Evolutionary conservation across 768 basidiomycete genomes (phyloP), one percentile per base, ranked within the genome.

Genomic region (Leucocoprinus leucothites): DNA sequence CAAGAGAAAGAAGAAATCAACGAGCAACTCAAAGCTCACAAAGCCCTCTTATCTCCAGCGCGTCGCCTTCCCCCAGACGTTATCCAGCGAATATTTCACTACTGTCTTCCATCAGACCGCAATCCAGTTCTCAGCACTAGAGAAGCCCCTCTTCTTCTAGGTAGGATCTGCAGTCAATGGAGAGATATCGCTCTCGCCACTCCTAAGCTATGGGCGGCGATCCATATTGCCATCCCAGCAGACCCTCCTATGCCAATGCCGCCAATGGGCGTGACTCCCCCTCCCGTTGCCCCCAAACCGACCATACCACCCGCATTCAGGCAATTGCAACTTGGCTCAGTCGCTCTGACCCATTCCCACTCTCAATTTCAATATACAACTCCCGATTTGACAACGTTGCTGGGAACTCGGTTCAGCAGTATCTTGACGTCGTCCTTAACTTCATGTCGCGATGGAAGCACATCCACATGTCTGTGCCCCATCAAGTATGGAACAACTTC

Each of bases 161-260:
- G 58, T 2, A 59, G 57, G 8, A 48, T 65, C 14, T 65, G 59
- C 44, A 60, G 58, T 25, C 51, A 57, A 16, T 65, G 64, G 64
- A 49, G 64, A 22, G 48, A 56, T 11, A 45, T 65, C 7, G 51
- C 58, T 4, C 47, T 59, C 2, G 51, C 42, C 16, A 58, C 58
- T 8, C 59, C 64, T 16, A 53, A 58, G 8, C 54, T 65, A 21
- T 65, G 64, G 64, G 36, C 60, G 5, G 31, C 61, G 14, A 50
- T 64, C 18, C 59, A 64, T 38, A 61, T 64, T 41, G 53, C 60
- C 21, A 51, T 63, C 35, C 64, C 64, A 13, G 26, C 50, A 24
- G 43, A 58, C 19, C 58, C 58, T 2, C 43, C 44, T 24, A 35
- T 53, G 16, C 44, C 51, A 43, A 53, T 42, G 41, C 41, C 45